These are phyloP conservation scores for Cicer chorassanicum DNA, from an alignment of 306 rosid species.

Conservation along the genomic window DNA sequence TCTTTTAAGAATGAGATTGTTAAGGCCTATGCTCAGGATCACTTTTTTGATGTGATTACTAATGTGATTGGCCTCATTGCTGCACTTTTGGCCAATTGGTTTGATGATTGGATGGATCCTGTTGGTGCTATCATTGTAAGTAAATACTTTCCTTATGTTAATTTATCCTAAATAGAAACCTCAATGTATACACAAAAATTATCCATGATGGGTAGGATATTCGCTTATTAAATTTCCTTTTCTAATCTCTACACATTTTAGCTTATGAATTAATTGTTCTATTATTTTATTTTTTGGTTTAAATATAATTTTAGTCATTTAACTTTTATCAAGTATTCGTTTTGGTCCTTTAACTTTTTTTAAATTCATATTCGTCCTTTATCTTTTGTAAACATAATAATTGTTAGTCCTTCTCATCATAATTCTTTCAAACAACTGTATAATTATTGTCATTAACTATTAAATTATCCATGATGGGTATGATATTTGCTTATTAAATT, in stretches of 20 bases:
- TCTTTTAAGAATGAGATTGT: conserved; percentile 83
- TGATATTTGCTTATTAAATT: neutral
- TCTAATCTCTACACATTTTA: neutral
- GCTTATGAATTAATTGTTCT: neutral
- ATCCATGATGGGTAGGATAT: neutral
- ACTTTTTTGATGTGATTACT: conserved; percentile 96
- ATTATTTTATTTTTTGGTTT: neutral
- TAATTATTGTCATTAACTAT: too few relatives aligned
- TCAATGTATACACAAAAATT: neutral
- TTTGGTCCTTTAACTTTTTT: too few relatives aligned
- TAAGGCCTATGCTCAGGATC: conserved; percentile 97
- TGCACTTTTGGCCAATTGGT: conserved; percentile 84
- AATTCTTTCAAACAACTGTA: too few relatives aligned
- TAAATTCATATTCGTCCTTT: too few relatives aligned
- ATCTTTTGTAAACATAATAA: too few relatives aligned
- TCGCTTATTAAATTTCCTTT: neutral
- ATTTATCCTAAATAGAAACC: neutral
- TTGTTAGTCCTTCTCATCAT: too few relatives aligned
- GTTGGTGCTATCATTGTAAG: conserved; percentile 97
- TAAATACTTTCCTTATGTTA: conserved; percentile 36
- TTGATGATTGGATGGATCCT: conserved; percentile 93
- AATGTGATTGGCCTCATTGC: conserved; percentile 90
- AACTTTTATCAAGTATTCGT: too few relatives aligned
- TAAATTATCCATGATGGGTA: neutral
- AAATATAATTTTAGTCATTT: too few relatives aligned